Base-by-base conservation (phyloP, 2,329 filamentous ascomycete genomes). In the Huntiella omanensis region DNA sequence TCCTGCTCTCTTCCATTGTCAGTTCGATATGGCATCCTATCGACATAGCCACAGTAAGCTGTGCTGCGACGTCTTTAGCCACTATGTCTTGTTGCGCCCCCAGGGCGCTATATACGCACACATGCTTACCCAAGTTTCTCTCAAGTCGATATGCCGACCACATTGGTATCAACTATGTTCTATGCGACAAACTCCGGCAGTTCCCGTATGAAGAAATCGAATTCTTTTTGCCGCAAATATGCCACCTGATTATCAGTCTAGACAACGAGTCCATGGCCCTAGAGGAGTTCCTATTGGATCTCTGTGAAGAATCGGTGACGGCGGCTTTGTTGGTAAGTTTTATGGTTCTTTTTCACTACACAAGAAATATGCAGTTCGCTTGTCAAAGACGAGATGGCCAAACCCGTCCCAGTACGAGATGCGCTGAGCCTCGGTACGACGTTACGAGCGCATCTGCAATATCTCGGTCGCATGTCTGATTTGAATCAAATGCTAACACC, bases 121-220 rank as follows among this genome's bases (percentile, higher is more conserved):
- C 22, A 28, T 43, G 34, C 45, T 47, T 38, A 47, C 45, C n/a
- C 19, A 43, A 16, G 28, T 33, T 22, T 32, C 53, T 32, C 39
- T 52, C 50, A 61, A 88, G 83, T 57, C 83, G 83, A 56, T 91
- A 91, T 66, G 82, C 83, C 60, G 80, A 88, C 64, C 82, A 91
- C 69, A 80, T 91, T 60, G 83, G 83, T 56, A 88, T 91, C 58
- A 83, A 88, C 64, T 85, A 88, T 68, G 82, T 86, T 52, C 75
- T 91, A 52, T 88, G 84, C 69, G 81, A 80, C 57, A 91, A 91
- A 73, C 71, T 91, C 59, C 82, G 84, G 59, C 81, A 84, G 62
- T 91, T 91, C 59, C 81, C 80, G 53, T 91, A 88, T 65, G 81
- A 86, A 67, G 83, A 91, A 64, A 87, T 91, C 60, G 84, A 91